A percentile compares a stretch with the other conserved stretches of the same genome.
phyloP scores from a whole-genome alignment of 148 eudicot species.

The Vaccinium macrocarpon region DNA sequence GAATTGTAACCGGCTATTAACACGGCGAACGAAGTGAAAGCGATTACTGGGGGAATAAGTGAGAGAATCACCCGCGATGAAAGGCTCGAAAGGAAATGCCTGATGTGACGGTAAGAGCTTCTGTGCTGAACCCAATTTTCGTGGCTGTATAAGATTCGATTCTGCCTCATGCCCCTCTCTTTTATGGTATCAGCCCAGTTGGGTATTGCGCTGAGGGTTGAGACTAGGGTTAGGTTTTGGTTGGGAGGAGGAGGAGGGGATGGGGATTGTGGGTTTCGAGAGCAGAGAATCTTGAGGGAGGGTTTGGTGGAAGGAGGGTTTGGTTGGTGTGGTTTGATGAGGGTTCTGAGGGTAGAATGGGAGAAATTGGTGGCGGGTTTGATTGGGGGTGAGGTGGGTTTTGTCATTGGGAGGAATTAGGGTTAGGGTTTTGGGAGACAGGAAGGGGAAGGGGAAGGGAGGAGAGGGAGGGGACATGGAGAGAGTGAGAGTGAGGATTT shows the following conservation, averaged over 20 bases:
- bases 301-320: constrained; percentile 22
- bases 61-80: constrained; percentile 90
- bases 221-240: constrained; percentile 33
- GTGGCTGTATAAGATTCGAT: constrained; percentile 58
- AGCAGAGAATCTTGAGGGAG: constrained; percentile 35
- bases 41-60: constrained; percentile 74
- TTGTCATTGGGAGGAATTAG: constrained; percentile 47
- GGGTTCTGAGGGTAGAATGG: constrained; percentile 35
- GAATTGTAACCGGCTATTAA: constrained; percentile 66
- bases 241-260: constrained; percentile 24
- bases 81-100: constrained; percentile 65
- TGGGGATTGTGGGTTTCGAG: constrained; percentile 37
- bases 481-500: constrained; percentile 10
- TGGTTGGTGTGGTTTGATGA: constrained; percentile 31
- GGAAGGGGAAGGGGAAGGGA: constrained; percentile 13
- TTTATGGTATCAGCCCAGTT: constrained; percentile 76
- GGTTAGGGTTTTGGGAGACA: constrained; percentile 32
- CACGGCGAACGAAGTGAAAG: constrained; percentile 76
- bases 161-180: constrained; percentile 71
- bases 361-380: constrained; percentile 38
- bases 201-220: constrained; percentile 56
- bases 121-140: constrained; percentile 78
- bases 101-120: constrained; percentile 77
- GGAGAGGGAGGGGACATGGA: constrained; percentile 10
- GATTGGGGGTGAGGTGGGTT: constrained; percentile 29